These are phyloP conservation scores for Rosellinia necatrix DNA, from an alignment of 2,329 filamentous ascomycete species.

Conservation along the genomic window DNA sequence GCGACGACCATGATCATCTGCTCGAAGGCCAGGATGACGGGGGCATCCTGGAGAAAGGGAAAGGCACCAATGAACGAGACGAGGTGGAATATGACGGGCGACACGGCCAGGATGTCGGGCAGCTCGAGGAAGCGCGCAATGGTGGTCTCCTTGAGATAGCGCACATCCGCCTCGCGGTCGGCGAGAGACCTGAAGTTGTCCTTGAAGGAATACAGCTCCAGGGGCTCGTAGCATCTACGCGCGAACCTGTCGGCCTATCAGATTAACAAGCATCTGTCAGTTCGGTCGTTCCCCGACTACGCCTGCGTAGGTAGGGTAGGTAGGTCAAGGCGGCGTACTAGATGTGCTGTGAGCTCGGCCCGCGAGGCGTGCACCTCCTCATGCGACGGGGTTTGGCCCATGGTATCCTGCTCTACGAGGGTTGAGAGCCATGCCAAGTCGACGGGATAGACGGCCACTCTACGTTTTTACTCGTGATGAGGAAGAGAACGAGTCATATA, in stretches of 20 bases:
- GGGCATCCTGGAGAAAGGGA: constrained; percentile 72
- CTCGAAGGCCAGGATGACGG: constrained; percentile 70
- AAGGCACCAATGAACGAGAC: constrained; percentile 73
- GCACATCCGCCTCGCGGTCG: constrained; percentile 63
- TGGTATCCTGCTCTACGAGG: constrained; percentile 37
- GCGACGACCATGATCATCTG: constrained; percentile 74
- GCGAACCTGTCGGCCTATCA: constrained; percentile 65
- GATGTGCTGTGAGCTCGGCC: constrained; percentile 56
- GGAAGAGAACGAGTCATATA: not conserved
- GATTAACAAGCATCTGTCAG: constrained; percentile 4
- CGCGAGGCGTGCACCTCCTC: constrained; percentile 51
- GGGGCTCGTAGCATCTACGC: constrained; percentile 69
- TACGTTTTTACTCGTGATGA: not conserved
- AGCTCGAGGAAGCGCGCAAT: constrained; percentile 74
- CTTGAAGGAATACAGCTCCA: constrained; percentile 75
- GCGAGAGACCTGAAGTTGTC: constrained; percentile 74
- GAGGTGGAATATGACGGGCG: constrained; percentile 73
- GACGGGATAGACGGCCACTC: not conserved
- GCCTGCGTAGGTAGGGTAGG: not conserved
- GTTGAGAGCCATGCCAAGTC: constrained; percentile 34
- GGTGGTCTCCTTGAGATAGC: constrained; percentile 72
- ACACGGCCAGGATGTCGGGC: constrained; percentile 69
- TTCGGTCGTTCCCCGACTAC: not conserved
- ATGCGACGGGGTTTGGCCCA: constrained; percentile 59
- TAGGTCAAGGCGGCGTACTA: constrained; percentile 47